Percentiles rank a stretch among this genome's conserved stretches.
phyloP scores from a whole-genome alignment of 371 early-diverging fungal species.

The Apophysomyces sp. region DNA sequence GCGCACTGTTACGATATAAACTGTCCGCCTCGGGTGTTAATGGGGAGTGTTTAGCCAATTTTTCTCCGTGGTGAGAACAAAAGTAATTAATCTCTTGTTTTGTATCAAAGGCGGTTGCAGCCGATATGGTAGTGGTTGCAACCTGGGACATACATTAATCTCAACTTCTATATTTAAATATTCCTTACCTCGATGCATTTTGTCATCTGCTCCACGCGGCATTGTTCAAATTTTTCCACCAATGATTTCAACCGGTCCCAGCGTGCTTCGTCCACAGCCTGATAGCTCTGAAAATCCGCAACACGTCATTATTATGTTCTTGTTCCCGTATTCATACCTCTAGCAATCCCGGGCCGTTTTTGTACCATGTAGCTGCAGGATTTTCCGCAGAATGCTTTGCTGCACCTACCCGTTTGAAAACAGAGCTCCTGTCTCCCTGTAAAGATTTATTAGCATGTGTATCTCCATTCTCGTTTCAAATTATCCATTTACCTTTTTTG shows the following conservation, averaged over 20 bases:
- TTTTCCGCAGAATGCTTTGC: conserved; percentile 14
- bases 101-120: conserved; percentile 17
- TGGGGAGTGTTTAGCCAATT: conserved; percentile 9
- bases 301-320: not conserved
- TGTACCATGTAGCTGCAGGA: conserved; percentile 22
- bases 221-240: conserved; percentile 22
- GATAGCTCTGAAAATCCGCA: conserved; percentile 6
- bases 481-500: conserved; percentile 17
- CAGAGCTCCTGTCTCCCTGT: conserved; percentile 12
- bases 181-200: conserved; percentile 20
- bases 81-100: conserved; percentile 14
- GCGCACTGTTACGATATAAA: not conserved
- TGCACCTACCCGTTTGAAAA: conserved; percentile 15
- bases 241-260: conserved; percentile 14
- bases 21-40: not conserved
- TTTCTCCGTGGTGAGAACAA: conserved; percentile 10
- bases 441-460: not conserved
- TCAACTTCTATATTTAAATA: not conserved
- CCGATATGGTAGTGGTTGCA: conserved; percentile 21
- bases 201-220: conserved; percentile 21
- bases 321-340: conserved; percentile 20
- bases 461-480: not conserved
- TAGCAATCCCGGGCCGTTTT: conserved; percentile 37
- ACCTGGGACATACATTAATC: conserved; percentile 10
- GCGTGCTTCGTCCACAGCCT: conserved; percentile 20